phyloP scores from a whole-genome alignment of 2,329 filamentous ascomycete species.

The Nemania serpens region DNA sequence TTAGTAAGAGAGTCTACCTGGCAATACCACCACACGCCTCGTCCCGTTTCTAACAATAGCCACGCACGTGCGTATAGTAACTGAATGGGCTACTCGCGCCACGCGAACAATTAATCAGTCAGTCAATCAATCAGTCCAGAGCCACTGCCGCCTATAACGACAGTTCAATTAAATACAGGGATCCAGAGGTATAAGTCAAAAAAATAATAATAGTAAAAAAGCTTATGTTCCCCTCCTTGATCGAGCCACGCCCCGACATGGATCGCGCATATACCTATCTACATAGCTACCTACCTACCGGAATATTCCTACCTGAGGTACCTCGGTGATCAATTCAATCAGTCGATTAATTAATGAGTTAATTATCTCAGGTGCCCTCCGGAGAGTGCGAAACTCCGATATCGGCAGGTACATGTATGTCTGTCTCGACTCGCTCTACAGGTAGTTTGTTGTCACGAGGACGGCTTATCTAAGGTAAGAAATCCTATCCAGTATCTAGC shows the following conservation, averaged over 20 bases:
- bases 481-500: not conserved
- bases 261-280: not conserved
- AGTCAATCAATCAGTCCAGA: no score
- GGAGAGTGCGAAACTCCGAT: conserved; percentile 1
- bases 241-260: not conserved
- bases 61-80: not conserved
- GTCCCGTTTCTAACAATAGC: no score
- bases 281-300: no score
- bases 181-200: not conserved
- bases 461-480: no score
- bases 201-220: not conserved
- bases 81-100: no score
- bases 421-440: not conserved
- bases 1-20: no score
- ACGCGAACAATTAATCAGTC: no score
- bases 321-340: no score
- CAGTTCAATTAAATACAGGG: not conserved
- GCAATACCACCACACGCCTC: no score
- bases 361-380: not conserved
- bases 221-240: conserved; percentile 12
- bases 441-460: not conserved
- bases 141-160: no score
- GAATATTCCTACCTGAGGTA: no score
- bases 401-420: conserved; percentile 1
- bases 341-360: no score